Percentiles rank a stretch among this genome's conserved stretches.
These are phyloP conservation scores for Cucurbita argyrosperma DNA, from an alignment of 306 rosid genomes.

Conservation along the genomic window DNA sequence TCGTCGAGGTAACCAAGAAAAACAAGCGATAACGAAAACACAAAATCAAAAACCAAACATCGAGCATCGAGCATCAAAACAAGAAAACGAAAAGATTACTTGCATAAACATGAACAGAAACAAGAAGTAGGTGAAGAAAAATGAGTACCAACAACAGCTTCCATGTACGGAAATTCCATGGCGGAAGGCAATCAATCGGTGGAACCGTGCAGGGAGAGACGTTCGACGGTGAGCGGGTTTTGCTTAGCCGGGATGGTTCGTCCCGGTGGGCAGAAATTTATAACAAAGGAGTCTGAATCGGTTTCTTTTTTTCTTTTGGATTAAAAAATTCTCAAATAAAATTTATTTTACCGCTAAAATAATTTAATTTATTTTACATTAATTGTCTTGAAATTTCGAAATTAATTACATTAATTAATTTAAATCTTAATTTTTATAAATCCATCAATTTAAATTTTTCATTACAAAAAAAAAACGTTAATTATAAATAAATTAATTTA, in stretches of 20 bases:
- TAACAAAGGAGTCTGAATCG: background rate
- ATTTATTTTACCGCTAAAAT: too few species aligned
- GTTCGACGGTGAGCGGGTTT: background rate
- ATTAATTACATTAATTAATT: too few species aligned
- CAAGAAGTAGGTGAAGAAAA: slow-evolving; percentile 4
- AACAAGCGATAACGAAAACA: background rate
- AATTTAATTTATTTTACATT: too few species aligned
- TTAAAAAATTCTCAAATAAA: too few species aligned
- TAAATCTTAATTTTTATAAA: too few species aligned
- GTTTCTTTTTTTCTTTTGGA: background rate
- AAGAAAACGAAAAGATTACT: background rate
- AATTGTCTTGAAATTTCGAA: too few species aligned
- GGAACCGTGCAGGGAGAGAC: background rate
- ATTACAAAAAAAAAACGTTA: too few species aligned
- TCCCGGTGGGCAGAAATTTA: background rate
- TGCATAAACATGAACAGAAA: background rate
- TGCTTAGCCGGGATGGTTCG: background rate
- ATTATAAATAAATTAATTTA: too few species aligned
- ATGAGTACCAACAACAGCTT: slow-evolving; percentile 75
- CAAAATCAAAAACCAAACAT: background rate
- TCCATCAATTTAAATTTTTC: too few species aligned
- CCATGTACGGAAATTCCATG: slow-evolving; percentile 93
- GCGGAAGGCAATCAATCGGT: background rate
- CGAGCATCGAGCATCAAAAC: background rate
- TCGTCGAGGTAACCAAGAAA: background rate